Conservation (phyloP, 2,329 filamentous ascomycete species). For the Waltergamsia citrina region DNA sequence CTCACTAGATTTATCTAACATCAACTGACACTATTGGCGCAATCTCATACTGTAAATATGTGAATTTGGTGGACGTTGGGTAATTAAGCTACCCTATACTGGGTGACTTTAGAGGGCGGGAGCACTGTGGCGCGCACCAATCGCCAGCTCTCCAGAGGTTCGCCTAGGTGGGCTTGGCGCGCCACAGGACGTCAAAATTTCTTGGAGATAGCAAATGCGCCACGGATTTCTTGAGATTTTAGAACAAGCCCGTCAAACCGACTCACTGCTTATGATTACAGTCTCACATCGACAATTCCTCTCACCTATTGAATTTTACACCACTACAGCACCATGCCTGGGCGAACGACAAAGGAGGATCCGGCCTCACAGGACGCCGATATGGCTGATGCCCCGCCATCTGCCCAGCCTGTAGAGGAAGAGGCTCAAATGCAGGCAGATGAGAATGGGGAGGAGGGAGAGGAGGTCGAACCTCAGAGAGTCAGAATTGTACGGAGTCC, state of each 20-base stretch:
- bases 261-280: no score
- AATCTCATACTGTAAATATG: no score
- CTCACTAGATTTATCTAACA: no score
- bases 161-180: no score
- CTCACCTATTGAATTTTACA: neutral
- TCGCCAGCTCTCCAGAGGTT: no score
- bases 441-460: conserved; percentile 28
- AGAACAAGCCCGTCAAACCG: no score
- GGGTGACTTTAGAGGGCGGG: no score
- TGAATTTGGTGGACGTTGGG: no score
- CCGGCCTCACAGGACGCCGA: conserved; percentile 19
- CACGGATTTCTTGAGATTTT: no score
- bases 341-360: conserved; percentile 25
- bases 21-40: no score
- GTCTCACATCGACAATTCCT: neutral
- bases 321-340: conserved; percentile 22
- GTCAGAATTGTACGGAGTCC: conserved; percentile 47
- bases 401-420: conserved; percentile 22
- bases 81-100: no score
- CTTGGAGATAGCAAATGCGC: neutral
- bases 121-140: no score
- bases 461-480: conserved; percentile 41
- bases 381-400: conserved; percentile 36
- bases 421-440: conserved; percentile 34
- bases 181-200: neutral